Evolutionary conservation across 148 eudicot species (phyloP).

Genomic region (Chenopodium suecicum): DNA sequence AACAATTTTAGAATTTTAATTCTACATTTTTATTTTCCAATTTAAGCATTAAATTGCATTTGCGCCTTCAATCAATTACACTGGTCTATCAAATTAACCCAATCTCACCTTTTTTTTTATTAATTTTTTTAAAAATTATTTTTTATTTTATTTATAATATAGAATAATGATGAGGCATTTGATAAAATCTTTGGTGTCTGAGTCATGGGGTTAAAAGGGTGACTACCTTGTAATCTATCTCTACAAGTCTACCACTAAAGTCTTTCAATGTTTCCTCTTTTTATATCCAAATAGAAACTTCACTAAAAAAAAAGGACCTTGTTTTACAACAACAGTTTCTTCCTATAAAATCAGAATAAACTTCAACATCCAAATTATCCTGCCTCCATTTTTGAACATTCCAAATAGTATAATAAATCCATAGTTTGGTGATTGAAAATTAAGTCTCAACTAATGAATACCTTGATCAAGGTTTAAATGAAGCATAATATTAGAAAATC

Average conservation of each 20-base stretch:
- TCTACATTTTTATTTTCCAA: too few species aligned
- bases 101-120: too few species aligned
- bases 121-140: too few species aligned
- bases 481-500: neutral
- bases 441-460: constrained; percentile 22
- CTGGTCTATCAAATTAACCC: too few species aligned
- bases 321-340: neutral
- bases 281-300: neutral
- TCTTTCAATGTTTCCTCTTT: constrained; percentile 12
- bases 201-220: constrained; percentile 1
- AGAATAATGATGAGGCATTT: neutral
- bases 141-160: too few species aligned
- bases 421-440: constrained; percentile 23
- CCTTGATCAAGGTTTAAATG: constrained; percentile 11
- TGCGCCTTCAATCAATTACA: too few species aligned
- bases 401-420: neutral
- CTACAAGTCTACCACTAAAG: constrained; percentile 9
- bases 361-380: constrained; percentile 16
- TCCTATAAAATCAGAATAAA: neutral
- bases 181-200: constrained; percentile 1
- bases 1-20: too few species aligned
- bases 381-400: neutral
- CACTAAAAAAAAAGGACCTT: neutral
- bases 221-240: neutral
- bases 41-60: too few species aligned